Conservation (phyloP, 1,284 basidiomycete species). For the Xerocomus amazonicus region DNA sequence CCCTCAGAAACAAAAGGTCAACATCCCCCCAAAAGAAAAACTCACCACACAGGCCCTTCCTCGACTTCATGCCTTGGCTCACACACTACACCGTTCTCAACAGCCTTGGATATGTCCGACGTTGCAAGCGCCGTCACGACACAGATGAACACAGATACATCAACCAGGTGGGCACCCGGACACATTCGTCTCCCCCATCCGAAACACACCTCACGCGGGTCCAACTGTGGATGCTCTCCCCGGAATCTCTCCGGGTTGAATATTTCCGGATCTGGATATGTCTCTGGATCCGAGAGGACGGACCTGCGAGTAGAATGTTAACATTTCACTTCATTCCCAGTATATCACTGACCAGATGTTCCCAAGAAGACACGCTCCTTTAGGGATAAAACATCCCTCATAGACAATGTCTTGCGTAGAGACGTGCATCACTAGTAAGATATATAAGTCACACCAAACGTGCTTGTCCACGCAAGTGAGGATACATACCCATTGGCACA, state of each 20-base stretch:
- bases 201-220: no score
- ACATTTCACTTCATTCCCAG: no score
- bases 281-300: no score
- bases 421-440: constrained; percentile 36
- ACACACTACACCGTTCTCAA: constrained; percentile 9
- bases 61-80: constrained; percentile 6
- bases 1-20: neutral
- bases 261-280: no score
- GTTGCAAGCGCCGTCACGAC: no score
- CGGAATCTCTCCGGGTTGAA: no score
- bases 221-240: no score
- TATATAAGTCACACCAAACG: constrained; percentile 7
- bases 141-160: constrained; percentile 14
- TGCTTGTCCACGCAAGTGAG: no score
- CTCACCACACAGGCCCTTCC: constrained; percentile 10
- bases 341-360: constrained; percentile 19
- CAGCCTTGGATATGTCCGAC: constrained; percentile 9
- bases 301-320: constrained; percentile 8
- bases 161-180: constrained; percentile 11
- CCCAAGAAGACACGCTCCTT: constrained; percentile 27
- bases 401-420: constrained; percentile 35
- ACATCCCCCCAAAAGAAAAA: no score
- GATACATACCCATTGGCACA: constrained; percentile 10
- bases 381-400: constrained; percentile 38
- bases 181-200: no score